A percentile compares a stretch with the other conserved stretches of the same genome.
These are phyloP conservation scores for Echeveria elegans DNA, from an alignment of 164 flowering plant genomes.

Conservation along the genomic window DNA sequence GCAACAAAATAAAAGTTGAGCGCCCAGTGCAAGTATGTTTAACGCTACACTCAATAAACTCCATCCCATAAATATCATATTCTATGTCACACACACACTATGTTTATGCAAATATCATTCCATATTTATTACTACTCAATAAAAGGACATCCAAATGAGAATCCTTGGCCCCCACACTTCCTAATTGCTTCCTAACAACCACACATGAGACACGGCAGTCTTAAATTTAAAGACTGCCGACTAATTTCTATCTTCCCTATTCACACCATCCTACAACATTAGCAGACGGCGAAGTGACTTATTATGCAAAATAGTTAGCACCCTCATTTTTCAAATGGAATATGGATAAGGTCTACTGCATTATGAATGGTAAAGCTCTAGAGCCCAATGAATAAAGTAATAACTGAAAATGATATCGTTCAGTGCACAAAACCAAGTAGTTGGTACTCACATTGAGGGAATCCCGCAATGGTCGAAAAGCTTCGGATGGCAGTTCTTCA, in stretches of 20 bases:
- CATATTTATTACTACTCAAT: no score
- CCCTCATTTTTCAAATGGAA: not conserved
- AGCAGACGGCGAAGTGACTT: not conserved
- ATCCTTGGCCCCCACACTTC: not conserved
- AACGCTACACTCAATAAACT: no score
- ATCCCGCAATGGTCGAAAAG: constrained; percentile 84
- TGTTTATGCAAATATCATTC: no score
- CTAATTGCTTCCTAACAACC: not conserved
- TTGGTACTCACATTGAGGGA: constrained; percentile 65
- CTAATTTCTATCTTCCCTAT: not conserved
- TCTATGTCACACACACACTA: no score
- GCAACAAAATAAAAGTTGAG: no score
- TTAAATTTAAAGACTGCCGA: not conserved
- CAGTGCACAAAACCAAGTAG: not conserved
- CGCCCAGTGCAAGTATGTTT: no score
- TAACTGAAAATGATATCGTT: not conserved
- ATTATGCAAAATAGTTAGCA: not conserved
- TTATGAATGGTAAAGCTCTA: not conserved
- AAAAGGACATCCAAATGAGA: no score
- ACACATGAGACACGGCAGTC: not conserved
- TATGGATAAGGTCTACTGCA: not conserved
- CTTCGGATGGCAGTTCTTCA: constrained; percentile 95
- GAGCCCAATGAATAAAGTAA: not conserved
- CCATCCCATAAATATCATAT: no score
- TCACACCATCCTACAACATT: not conserved